Evolutionary conservation across 2,329 filamentous ascomycete species (phyloP), one percentile per base, ranked within the genome.

Genomic region (Cladosporium sp.): DNA sequence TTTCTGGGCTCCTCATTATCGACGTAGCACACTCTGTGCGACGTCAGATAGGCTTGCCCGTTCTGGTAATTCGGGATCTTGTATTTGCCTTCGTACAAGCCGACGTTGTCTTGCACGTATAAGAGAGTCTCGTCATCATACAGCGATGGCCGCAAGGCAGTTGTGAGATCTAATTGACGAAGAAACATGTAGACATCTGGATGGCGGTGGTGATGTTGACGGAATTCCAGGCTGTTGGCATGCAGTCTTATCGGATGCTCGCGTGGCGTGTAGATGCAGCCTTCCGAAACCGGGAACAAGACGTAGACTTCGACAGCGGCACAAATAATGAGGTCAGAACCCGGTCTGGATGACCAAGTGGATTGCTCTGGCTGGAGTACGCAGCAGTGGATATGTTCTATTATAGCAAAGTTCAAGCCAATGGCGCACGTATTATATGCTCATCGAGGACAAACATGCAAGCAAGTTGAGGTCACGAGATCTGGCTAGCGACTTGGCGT

Each of bases 81-180:
- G 79, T 88, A 94, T 78, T 97, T 97, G 67, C 94, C 94, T 82
- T 97, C 91, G 78, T 99, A 99, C 62, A 99, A 82, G 66, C 94
- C 94, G 69, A 99, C 92, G 74, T 91, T 92, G 81, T 97, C 92
- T 79, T 97, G 93, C 60, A 99, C 93, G 77, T 96, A 97, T 61
- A 99, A 83, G 57, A 97, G 82, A 67, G 90, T 89, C 83, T 99
- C 94, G 81, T 97, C 94, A 70, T 91, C 89, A 66, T 96, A 84
- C 73, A 97, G 88, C 62, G 88, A 89, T 69, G 94, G 94, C 81
- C 94, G 89, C 72, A 97, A 84, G 72, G 94, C 94, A 78, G 93
- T 96, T 60, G 94, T 99, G 70, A 99, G 85, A 78, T 99, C 93
- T 74, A 97, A 84, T 69, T 89, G 86, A 82, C 95, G 93, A 82